These are phyloP conservation scores for Chlorophyllum brunneum DNA, from an alignment of 768 basidiomycete genomes.

Conservation along the genomic window DNA sequence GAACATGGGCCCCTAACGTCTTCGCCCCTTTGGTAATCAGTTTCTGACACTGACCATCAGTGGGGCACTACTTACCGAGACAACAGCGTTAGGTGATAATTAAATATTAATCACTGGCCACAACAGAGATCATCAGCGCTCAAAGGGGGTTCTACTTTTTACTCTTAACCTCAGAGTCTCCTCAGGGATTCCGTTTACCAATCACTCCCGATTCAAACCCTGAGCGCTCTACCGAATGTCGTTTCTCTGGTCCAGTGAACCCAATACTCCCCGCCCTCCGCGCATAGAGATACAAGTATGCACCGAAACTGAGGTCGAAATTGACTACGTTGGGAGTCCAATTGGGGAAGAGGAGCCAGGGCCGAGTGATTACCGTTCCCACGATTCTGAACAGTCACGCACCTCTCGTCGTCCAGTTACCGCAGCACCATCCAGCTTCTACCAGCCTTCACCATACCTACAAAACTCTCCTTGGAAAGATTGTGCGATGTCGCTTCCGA, in stretches of 20 bases:
- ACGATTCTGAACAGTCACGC: constrained; percentile 20
- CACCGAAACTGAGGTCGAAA: constrained; percentile 24
- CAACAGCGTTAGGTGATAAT: no score
- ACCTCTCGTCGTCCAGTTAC: constrained; percentile 13
- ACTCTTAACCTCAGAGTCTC: background rate
- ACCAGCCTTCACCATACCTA: constrained; percentile 10
- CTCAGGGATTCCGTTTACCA: no score
- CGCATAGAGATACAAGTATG: constrained; percentile 21
- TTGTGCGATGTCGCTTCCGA: constrained; percentile 54
- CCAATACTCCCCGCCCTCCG: background rate
- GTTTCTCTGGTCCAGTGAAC: background rate
- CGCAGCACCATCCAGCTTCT: constrained; percentile 11
- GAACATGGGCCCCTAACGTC: no score
- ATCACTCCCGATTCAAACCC: no score
- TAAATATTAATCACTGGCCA: no score
- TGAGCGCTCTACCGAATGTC: background rate
- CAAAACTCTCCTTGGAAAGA: constrained; percentile 1
- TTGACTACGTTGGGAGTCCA: constrained; percentile 12
- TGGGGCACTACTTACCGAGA: background rate
- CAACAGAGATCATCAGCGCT: no score
- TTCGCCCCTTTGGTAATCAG: no score
- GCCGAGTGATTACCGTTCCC: constrained; percentile 19
- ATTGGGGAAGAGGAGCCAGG: background rate
- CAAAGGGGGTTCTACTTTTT: no score
- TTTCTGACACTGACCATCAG: no score